Evolutionary conservation across 73 alveolate genomes (phyloP).

Genomic region (Tetrahymena elliotti): DNA sequence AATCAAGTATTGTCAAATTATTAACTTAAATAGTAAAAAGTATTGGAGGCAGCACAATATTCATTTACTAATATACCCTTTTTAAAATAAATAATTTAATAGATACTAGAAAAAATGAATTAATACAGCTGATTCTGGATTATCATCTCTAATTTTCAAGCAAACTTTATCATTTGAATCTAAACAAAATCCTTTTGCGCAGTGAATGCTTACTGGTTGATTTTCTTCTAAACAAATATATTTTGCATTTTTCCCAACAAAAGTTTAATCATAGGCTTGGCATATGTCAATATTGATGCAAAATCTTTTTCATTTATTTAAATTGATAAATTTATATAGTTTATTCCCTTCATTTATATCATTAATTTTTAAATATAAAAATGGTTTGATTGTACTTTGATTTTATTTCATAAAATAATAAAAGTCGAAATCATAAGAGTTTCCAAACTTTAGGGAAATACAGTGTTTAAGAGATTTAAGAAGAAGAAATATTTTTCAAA

Average conservation of each 20-base stretch:
- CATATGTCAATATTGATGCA: not conserved
- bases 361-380: no score
- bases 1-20: no score
- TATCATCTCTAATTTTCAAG: not conserved
- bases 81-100: not conserved
- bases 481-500: not conserved
- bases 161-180: not conserved
- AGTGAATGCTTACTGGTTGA: not conserved
- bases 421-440: no score
- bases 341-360: no score
- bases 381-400: no score
- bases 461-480: no score
- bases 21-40: not conserved
- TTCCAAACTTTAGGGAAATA: no score
- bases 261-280: not conserved
- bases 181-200: not conserved
- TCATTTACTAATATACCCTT: not conserved
- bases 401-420: no score
- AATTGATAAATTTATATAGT: no score
- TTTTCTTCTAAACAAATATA: not conserved
- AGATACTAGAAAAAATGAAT: not conserved
- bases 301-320: not conserved
- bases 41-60: not conserved
- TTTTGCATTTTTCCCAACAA: not conserved
- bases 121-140: not conserved